These are phyloP conservation scores for Hortaea werneckii DNA, from an alignment of 2,329 filamentous ascomycete species.

Conservation along the genomic window DNA sequence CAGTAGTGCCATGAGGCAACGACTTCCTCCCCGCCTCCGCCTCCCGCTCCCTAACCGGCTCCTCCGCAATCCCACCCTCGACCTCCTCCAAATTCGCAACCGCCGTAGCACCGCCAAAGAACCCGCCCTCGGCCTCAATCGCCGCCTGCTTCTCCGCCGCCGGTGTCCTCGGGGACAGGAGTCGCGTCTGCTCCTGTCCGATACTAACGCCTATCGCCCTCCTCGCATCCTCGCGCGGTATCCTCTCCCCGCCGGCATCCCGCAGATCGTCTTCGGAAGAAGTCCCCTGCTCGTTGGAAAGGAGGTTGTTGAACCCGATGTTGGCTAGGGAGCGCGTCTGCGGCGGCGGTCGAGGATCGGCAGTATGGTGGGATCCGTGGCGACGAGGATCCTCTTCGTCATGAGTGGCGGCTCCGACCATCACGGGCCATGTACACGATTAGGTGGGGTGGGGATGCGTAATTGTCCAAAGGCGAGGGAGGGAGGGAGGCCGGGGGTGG, in stretches of 20 bases:
- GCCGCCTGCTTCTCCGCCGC: slow-evolving; percentile 49
- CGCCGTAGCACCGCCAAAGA: slow-evolving; percentile 29
- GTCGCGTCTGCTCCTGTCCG: slow-evolving; percentile 44
- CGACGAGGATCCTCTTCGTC: no score
- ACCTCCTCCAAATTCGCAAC: not conserved
- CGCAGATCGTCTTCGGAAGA: slow-evolving; percentile 35
- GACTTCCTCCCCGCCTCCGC: not conserved
- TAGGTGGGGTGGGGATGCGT: no score
- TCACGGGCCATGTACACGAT: no score
- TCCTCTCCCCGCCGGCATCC: slow-evolving; percentile 13
- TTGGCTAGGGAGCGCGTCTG: slow-evolving; percentile 29
- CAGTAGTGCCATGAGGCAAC: no score
- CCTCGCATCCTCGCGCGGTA: slow-evolving; percentile 28
- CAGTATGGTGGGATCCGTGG: no score
- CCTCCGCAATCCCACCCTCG: not conserved
- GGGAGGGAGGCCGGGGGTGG: no score
- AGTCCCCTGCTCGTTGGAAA: slow-evolving; percentile 28
- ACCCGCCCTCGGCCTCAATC: slow-evolving; percentile 39
- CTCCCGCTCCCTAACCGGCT: not conserved
- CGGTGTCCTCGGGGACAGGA: slow-evolving; percentile 48
- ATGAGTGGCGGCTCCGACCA: no score
- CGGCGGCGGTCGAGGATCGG: no score
- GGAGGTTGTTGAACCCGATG: slow-evolving; percentile 31
- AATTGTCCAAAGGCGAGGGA: no score
- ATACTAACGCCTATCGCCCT: slow-evolving; percentile 50